Percentiles rank a stretch among this genome's conserved stretches.
These are phyloP conservation scores for Desmodesmus armatus DNA, from an alignment of 139 green algal species.

Conservation along the genomic window DNA sequence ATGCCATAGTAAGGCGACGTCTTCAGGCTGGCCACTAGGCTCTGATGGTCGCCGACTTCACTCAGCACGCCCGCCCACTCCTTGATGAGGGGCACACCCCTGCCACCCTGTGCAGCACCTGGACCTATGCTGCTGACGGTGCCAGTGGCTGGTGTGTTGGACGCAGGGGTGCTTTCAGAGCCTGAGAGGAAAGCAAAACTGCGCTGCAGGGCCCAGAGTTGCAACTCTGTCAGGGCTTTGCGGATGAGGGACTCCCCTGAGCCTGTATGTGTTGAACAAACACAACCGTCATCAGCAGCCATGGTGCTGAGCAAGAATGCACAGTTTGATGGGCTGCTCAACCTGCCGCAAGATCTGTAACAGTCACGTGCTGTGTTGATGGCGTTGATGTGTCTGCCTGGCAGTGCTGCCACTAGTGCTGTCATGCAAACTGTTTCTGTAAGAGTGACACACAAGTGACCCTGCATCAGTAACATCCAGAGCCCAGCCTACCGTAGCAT, in stretches of 20 bases:
- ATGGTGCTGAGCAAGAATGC: no score
- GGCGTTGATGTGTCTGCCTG: no score
- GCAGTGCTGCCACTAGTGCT: no score
- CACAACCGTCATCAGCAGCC: no score
- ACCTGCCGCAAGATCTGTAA: no score
- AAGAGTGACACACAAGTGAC: no score
- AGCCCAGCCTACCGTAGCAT: slow-evolving; percentile 64
- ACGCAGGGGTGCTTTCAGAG: slow-evolving; percentile 12
- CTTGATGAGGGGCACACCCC: slow-evolving; percentile 75
- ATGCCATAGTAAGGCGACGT: slow-evolving; percentile 74
- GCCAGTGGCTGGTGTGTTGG: neutral
- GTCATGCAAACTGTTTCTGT: no score
- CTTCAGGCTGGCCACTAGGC: slow-evolving; percentile 76
- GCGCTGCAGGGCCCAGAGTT: slow-evolving; percentile 80
- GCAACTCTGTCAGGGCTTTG: slow-evolving; percentile 85
- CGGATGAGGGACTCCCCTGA: slow-evolving; percentile 80
- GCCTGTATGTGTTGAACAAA: no score
- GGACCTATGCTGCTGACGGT: neutral
- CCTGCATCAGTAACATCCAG: neutral
- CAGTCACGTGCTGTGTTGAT: no score
- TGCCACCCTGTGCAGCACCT: slow-evolving; percentile 7
- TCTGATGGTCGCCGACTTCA: slow-evolving; percentile 86
- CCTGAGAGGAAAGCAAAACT: slow-evolving; percentile 68
- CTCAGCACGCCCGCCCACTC: slow-evolving; percentile 86
- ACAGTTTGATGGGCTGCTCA: no score